Conservation (phyloP, 371 early-diverging fungal species). For the Mucor indicus region DNA sequence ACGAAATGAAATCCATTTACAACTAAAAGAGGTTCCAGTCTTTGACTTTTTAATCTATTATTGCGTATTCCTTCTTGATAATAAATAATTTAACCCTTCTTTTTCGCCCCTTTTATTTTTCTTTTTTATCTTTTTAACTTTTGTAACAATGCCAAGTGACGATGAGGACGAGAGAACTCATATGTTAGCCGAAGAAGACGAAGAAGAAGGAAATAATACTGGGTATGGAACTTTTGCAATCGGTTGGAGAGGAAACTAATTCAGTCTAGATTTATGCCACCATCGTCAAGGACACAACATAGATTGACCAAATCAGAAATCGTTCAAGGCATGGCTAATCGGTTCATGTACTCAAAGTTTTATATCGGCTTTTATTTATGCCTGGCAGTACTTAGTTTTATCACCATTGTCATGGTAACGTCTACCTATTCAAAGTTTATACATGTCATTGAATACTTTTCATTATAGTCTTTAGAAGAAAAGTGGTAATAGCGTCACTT, state of each 20-base stretch:
- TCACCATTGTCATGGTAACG: constrained; percentile 63
- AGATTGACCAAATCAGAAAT: constrained; percentile 61
- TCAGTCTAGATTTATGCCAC: background rate
- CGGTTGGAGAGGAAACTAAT: too few species aligned
- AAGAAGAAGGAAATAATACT: constrained; percentile 4
- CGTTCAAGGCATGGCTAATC: constrained; percentile 69
- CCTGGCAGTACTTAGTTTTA: constrained; percentile 61
- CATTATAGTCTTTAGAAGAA: constrained; percentile 35
- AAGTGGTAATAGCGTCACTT: constrained; percentile 29
- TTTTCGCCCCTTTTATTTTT: too few species aligned
- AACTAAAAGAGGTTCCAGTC: too few species aligned
- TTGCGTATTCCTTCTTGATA: too few species aligned
- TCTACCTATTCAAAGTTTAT: too few species aligned
- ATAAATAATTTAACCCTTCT: too few species aligned
- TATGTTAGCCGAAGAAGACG: constrained; percentile 17
- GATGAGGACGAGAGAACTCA: constrained; percentile 22
- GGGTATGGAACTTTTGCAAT: background rate
- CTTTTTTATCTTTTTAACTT: too few species aligned
- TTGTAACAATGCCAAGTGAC: constrained; percentile 16
- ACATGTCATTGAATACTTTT: background rate
- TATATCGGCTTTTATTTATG: constrained; percentile 70
- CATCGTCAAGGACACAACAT: constrained; percentile 43
- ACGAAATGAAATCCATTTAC: too few species aligned
- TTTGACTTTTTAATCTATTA: too few species aligned
- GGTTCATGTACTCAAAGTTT: constrained; percentile 74